Percentiles rank a stretch among this genome's conserved stretches.
Conservation (phyloP, 176 grass and related monocot genomes). For the Triticum timopheevii region DNA sequence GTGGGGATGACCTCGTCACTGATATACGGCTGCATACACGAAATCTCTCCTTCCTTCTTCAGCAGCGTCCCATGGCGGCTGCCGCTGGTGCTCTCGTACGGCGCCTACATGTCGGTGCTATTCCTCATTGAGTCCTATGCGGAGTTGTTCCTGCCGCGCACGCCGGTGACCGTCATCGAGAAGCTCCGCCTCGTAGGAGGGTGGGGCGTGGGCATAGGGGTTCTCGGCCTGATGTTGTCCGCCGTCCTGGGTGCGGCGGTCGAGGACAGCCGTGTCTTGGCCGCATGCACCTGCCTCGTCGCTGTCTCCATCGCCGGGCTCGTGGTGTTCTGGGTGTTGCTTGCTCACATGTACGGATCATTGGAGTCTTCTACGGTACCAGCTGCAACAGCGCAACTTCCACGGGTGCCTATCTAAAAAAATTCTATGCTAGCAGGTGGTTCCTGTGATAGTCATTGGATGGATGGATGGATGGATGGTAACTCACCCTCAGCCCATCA, state of each 20-base stretch:
- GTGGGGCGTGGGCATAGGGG: background rate
- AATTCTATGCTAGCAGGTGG: no score
- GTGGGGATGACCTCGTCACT: background rate
- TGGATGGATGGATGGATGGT: no score
- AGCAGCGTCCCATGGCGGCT: no score
- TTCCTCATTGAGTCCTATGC: background rate
- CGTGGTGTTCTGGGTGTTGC: background rate
- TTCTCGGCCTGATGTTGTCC: background rate
- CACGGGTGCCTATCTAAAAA: no score
- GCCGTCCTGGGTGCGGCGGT: background rate
- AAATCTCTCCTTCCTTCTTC: no score
- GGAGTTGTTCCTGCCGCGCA: slow-evolving; percentile 1
- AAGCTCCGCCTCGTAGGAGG: background rate
- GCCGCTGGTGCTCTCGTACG: background rate
- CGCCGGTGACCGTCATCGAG: background rate
- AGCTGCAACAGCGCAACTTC: no score
- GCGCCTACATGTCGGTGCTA: background rate
- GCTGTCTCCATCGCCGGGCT: background rate
- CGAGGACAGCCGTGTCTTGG: background rate
- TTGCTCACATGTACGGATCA: background rate
- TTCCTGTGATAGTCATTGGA: no score
- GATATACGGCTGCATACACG: background rate
- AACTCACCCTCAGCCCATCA: no score
- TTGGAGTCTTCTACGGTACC: background rate
- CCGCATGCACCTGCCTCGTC: background rate